Evolutionary conservation across 805 yeast genomes (phyloP).

Genomic region (Pichia scutulata): DNA sequence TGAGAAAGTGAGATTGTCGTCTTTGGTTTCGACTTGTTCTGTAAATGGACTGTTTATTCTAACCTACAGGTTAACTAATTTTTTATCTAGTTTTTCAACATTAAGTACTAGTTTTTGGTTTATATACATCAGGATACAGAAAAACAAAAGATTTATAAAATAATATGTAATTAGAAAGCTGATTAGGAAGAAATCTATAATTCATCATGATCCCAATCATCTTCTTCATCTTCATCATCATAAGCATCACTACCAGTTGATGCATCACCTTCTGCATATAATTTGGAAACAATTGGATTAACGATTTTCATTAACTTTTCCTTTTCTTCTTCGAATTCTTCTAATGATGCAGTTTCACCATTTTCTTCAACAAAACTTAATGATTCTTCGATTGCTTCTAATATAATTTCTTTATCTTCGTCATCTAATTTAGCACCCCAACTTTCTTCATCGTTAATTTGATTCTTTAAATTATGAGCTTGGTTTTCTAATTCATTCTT

Average conservation of each 20-base stretch:
- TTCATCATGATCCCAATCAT: constrained; percentile 65
- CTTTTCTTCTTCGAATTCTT: constrained; percentile 90
- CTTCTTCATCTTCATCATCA: constrained; percentile 46
- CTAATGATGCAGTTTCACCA: constrained; percentile 74
- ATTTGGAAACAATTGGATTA: constrained; percentile 86
- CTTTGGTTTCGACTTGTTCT: too few relatives aligned
- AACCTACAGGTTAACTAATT: too few relatives aligned
- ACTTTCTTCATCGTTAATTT: constrained; percentile 41
- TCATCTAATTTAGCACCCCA: constrained; percentile 76
- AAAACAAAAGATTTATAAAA: background rate
- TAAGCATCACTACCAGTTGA: constrained; percentile 35
- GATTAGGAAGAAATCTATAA: constrained; percentile 28
- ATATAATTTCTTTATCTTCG: constrained; percentile 83
- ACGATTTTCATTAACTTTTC: constrained; percentile 75
- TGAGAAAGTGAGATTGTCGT: background rate
- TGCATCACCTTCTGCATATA: constrained; percentile 34
- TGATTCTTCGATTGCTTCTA: constrained; percentile 82
- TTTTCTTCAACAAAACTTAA: constrained; percentile 63
- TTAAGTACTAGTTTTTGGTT: background rate
- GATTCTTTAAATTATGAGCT: constrained; percentile 74
- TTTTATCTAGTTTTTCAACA: background rate
- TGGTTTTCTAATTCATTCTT: constrained; percentile 85
- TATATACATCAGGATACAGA: background rate
- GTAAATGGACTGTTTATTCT: too few relatives aligned
- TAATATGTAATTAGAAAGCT: background rate